Evolutionary conservation across 108 stramenopile species (phyloP).

Genomic region (Cylindrotheca fusiformis): DNA sequence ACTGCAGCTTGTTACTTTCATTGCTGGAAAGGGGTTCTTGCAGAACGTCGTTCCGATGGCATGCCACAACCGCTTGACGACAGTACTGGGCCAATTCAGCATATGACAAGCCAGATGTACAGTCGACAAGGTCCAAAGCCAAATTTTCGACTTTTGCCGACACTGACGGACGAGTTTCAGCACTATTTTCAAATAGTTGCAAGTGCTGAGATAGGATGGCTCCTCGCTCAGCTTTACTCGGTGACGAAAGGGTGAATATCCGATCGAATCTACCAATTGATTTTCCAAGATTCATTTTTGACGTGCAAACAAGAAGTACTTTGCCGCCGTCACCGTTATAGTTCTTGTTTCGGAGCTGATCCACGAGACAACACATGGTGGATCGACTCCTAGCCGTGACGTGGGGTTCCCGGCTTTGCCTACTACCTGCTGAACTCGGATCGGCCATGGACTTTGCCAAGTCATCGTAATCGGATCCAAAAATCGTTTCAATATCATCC

Average conservation of each 20-base stretch:
- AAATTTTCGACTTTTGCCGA: constrained; percentile 7
- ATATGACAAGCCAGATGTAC: constrained; percentile 50
- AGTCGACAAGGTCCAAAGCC: constrained; percentile 38
- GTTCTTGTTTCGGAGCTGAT: constrained; percentile 6
- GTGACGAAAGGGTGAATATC: constrained; percentile 34
- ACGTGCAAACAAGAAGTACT: constrained; percentile 58
- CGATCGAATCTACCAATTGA: constrained; percentile 51
- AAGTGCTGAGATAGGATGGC: constrained; percentile 26
- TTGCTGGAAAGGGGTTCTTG: constrained; percentile 1
- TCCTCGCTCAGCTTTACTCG: constrained; percentile 48
- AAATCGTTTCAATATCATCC: constrained; percentile 66
- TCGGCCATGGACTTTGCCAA: not conserved
- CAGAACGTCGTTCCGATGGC: not conserved
- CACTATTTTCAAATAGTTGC: not conserved
- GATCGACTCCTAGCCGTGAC: constrained; percentile 14
- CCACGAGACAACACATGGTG: constrained; percentile 26
- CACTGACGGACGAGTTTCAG: no score
- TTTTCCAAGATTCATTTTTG: constrained; percentile 33
- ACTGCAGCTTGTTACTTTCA: constrained; percentile 1
- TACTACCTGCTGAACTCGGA: not conserved
- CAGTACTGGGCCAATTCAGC: constrained; percentile 68
- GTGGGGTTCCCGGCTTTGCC: constrained; percentile 6
- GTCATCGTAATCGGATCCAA: constrained; percentile 16
- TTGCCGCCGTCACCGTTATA: constrained; percentile 11
- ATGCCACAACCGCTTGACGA: constrained; percentile 38